These are phyloP conservation scores for Lathyrus oleraceus DNA, from an alignment of 306 rosid species.

Conservation along the genomic window DNA sequence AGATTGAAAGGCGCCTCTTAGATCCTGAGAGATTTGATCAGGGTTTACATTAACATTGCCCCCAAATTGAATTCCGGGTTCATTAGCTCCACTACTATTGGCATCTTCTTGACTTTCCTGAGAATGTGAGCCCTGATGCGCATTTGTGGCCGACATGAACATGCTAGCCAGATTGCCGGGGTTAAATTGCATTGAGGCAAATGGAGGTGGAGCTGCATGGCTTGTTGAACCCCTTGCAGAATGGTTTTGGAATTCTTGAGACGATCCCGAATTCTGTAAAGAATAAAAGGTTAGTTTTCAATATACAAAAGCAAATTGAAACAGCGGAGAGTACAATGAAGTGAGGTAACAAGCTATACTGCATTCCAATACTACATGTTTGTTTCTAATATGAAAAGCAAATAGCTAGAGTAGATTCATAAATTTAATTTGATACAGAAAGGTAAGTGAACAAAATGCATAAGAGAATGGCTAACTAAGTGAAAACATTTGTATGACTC, in stretches of 20 bases:
- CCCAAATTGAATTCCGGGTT: slow-evolving; percentile 49
- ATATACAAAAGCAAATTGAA: slow-evolving; percentile 10
- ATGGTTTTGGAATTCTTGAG: slow-evolving; percentile 54
- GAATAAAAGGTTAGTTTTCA: neutral
- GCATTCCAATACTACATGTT: neutral
- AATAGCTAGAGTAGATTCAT: neutral
- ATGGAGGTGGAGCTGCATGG: slow-evolving; percentile 49
- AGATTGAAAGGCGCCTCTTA: slow-evolving; percentile 63
- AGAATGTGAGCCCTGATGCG: slow-evolving; percentile 51
- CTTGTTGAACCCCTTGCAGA: slow-evolving; percentile 55
- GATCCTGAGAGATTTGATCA: slow-evolving; percentile 63
- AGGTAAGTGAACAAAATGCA: slow-evolving; percentile 4
- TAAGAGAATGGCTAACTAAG: neutral
- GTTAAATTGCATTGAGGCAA: slow-evolving; percentile 56
- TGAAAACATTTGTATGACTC: neutral
- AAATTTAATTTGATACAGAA: neutral
- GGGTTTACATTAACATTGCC: slow-evolving; percentile 57
- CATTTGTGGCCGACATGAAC: slow-evolving; percentile 58
- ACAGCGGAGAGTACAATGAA: neutral
- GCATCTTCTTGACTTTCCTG: slow-evolving; percentile 43
- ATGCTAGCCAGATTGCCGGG: slow-evolving; percentile 53
- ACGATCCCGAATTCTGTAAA: slow-evolving; percentile 50
- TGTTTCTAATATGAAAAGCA: slow-evolving; percentile 14
- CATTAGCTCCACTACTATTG: slow-evolving; percentile 38
- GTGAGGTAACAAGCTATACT: neutral